These are phyloP conservation scores for Pulveroboletus sp. DNA, from an alignment of 768 basidiomycete genomes.

Conservation along the genomic window DNA sequence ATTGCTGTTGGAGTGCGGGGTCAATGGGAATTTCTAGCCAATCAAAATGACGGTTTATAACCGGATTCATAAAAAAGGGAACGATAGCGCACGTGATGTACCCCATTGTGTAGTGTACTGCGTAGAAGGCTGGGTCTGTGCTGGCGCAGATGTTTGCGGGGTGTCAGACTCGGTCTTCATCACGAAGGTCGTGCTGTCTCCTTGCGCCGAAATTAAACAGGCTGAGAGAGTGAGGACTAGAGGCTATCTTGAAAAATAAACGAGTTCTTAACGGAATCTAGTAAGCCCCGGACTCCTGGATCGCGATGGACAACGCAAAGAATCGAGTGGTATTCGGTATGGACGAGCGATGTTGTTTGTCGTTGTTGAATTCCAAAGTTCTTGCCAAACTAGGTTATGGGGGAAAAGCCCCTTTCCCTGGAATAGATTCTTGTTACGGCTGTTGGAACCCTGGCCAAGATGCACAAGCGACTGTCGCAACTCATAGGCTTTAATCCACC, in stretches of 20 bases:
- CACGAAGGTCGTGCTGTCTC: neutral
- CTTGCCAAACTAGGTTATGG: constrained; percentile 4
- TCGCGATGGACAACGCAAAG: neutral
- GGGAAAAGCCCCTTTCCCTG: too few species aligned
- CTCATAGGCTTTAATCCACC: too few species aligned
- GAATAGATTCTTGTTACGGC: constrained; percentile 22
- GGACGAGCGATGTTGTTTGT: constrained; percentile 16
- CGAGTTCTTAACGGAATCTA: neutral
- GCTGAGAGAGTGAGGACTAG: neutral
- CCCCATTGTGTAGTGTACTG: constrained; percentile 39
- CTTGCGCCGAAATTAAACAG: neutral
- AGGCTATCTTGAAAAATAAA: neutral
- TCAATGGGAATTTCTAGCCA: constrained; percentile 58
- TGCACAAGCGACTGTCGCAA: too few species aligned
- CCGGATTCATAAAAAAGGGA: neutral
- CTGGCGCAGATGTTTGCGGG: constrained; percentile 30
- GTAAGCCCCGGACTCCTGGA: neutral
- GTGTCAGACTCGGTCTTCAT: constrained; percentile 44
- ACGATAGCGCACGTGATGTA: constrained; percentile 31
- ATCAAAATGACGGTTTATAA: constrained; percentile 1
- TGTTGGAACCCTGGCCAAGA: too few species aligned
- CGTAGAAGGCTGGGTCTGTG: constrained; percentile 26
- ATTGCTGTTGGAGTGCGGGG: constrained; percentile 62
- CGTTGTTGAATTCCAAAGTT: constrained; percentile 19
- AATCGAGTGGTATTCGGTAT: neutral